phyloP scores from a whole-genome alignment of 331 rosid species.

The Dryas integrifolia region DNA sequence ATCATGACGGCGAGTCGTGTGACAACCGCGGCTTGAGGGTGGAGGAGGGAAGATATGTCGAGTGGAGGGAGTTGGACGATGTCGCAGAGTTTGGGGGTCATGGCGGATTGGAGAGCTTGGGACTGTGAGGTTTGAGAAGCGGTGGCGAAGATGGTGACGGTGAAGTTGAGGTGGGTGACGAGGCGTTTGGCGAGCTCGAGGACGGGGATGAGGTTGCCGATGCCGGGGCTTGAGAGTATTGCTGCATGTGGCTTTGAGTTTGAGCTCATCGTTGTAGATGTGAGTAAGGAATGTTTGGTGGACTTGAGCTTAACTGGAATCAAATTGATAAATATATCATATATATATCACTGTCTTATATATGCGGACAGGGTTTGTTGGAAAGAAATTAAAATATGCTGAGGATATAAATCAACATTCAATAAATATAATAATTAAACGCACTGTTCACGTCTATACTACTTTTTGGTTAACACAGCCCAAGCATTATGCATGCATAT shows the following conservation, averaged over 20 bases:
- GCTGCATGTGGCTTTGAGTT: conserved; percentile 23
- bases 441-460: too few relatives aligned
- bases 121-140: background rate
- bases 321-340: too few relatives aligned
- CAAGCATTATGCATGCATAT: too few relatives aligned
- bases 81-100: background rate
- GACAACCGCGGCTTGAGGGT: conserved; percentile 8
- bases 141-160: conserved; percentile 28
- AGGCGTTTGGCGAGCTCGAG: conserved; percentile 37
- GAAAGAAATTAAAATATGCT: too few relatives aligned
- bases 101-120: conserved; percentile 18
- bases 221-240: conserved; percentile 33
- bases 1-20: conserved; percentile 18
- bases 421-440: too few relatives aligned
- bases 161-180: conserved; percentile 16
- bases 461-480: too few relatives aligned
- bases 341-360: too few relatives aligned
- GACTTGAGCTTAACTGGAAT: background rate
- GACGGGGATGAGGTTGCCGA: conserved; percentile 35
- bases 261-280: background rate
- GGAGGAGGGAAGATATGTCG: conserved; percentile 19
- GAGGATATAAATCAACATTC: too few relatives aligned
- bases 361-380: too few relatives aligned
- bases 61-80: conserved; percentile 28
- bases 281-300: background rate